Conservation (phyloP, 208 protist species). For the Trypanosoma congolense region DNA sequence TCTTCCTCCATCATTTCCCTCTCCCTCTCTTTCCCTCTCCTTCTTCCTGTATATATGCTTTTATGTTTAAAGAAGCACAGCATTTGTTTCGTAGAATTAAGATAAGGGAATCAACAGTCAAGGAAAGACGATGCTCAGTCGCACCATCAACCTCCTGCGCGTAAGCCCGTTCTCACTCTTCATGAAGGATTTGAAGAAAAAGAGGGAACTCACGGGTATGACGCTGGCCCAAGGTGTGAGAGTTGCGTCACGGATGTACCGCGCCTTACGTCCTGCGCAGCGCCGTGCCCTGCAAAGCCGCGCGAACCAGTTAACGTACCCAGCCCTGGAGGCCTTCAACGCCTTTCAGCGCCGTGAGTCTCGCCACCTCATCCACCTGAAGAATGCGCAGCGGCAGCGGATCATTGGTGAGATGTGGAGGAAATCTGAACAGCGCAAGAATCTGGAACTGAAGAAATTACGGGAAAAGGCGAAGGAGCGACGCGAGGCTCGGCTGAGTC, state of each 20-base stretch:
- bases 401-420: constrained; percentile 63
- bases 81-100: too few relatives aligned
- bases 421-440: constrained; percentile 33
- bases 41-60: not conserved
- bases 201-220: constrained; percentile 26
- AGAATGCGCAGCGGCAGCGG: constrained; percentile 53
- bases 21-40: not conserved
- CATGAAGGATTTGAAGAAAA: constrained; percentile 40
- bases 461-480: not conserved
- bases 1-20: not conserved
- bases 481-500: not conserved
- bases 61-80: not conserved
- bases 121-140: constrained; percentile 32
- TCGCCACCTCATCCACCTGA: constrained; percentile 45
- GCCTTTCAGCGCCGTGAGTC: constrained; percentile 61
- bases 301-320: constrained; percentile 37
- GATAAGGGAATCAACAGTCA: constrained; percentile 1
- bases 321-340: constrained; percentile 67
- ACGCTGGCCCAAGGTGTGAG: constrained; percentile 6
- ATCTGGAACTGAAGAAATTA: constrained; percentile 20
- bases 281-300: constrained; percentile 33
- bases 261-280: constrained; percentile 32
- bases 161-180: constrained; percentile 66
- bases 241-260: constrained; percentile 36
- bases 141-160: constrained; percentile 27